Evolutionary conservation across 192 early-diverging fungal genomes (phyloP).

Genomic region (Coemansia sp.): DNA sequence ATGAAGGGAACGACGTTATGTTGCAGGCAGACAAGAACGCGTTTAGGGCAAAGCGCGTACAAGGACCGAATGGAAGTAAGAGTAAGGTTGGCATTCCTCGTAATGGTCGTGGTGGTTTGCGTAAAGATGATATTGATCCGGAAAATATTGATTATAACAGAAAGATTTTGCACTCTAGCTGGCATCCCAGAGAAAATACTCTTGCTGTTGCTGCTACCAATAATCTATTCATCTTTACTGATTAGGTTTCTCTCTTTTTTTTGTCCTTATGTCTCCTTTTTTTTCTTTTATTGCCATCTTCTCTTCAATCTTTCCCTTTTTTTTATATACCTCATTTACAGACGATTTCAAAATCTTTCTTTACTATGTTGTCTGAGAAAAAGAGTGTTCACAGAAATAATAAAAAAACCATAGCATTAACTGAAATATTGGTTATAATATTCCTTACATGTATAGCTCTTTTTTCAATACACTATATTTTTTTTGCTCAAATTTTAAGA

Average conservation of each 20-base stretch:
- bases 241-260: conserved; percentile 24
- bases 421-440: background rate
- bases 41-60: conserved; percentile 91
- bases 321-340: conserved; percentile 8
- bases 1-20: conserved; percentile 69
- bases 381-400: too few relatives aligned
- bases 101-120: conserved; percentile 57
- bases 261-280: conserved; percentile 9
- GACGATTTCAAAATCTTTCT: background rate
- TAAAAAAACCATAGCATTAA: background rate
- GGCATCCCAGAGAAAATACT: conserved; percentile 98
- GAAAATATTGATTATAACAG: conserved; percentile 91
- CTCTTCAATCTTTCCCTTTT: background rate
- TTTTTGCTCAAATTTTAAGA: too few relatives aligned
- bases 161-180: conserved; percentile 97
- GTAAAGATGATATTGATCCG: conserved; percentile 77
- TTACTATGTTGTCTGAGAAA: background rate
- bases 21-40: conserved; percentile 98
- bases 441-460: background rate
- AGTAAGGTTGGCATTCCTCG: conserved; percentile 58
- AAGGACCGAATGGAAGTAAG: conserved; percentile 56
- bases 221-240: conserved; percentile 94
- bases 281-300: conserved; percentile 4
- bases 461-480: background rate
- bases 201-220: conserved; percentile 98